These are phyloP conservation scores for Carallia brachiata DNA, from an alignment of 345 rosid genomes.

Conservation along the genomic window DNA sequence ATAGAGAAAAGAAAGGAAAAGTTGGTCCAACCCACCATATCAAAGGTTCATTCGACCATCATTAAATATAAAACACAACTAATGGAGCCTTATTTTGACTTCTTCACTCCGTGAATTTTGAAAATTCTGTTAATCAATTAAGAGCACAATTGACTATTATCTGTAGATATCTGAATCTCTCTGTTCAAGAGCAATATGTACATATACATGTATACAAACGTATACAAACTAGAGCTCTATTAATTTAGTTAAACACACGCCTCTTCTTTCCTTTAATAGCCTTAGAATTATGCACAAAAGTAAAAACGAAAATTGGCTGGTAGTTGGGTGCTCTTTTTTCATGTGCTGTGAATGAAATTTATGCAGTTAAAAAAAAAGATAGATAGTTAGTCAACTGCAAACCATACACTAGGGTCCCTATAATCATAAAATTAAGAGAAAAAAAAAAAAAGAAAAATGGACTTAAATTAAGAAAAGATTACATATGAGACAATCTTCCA, in stretches of 20 bases:
- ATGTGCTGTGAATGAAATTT: too few species aligned
- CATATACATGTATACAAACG: too few species aligned
- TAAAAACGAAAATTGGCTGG: too few species aligned
- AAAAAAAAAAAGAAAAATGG: not conserved
- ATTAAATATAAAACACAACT: slow-evolving; percentile 18
- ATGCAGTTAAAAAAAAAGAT: too few species aligned
- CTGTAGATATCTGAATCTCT: slow-evolving; percentile 8
- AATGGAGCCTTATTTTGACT: not conserved
- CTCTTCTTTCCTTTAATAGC: too few species aligned
- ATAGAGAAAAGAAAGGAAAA: slow-evolving; percentile 3
- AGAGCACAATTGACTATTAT: slow-evolving; percentile 21
- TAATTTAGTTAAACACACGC: too few species aligned
- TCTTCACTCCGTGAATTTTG: not conserved
- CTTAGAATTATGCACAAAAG: too few species aligned
- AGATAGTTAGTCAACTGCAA: too few species aligned
- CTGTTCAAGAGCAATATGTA: not conserved
- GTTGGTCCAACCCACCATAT: slow-evolving; percentile 24
- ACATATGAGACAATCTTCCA: not conserved
- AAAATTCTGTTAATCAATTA: slow-evolving; percentile 22
- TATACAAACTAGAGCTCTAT: too few species aligned
- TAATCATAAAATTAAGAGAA: too few species aligned
- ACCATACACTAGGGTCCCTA: too few species aligned
- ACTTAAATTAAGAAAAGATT: not conserved
- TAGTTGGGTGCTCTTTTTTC: too few species aligned
- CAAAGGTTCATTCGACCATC: slow-evolving; percentile 16